Base-by-base conservation (phyloP, 1,284 basidiomycete species). In the Leccinum pallidistipes region DNA sequence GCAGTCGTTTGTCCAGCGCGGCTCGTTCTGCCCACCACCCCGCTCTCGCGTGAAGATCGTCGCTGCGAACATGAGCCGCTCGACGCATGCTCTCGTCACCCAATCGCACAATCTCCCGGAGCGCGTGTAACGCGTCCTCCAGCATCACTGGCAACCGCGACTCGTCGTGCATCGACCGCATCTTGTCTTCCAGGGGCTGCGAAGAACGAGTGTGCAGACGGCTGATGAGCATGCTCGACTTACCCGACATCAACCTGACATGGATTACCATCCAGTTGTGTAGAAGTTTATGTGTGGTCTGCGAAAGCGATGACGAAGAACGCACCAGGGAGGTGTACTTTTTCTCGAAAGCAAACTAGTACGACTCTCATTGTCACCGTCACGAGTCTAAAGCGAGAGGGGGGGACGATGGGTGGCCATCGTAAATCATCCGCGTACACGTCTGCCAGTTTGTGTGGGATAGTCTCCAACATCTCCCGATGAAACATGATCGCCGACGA, bases 21-120 rank as follows among this genome's bases (percentile, higher is more conserved):
- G 82, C 80, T 11, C 95, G 83, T 57, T 88, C 83, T 43, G 84
- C 86, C 97, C 97, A 99, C 97, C 97, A 98, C 2, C 80, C 81
- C 1, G 83, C 79, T 60, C 85, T 79, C 0, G 84, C 91, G n/a
- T 85, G 81, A 60, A 81, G 81, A 72, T 90, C 84, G 51, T 86
- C 82, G 34, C 81, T 81, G 56, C 83, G 82, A 61, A 98, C 83
- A 61, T 87, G 79, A 53, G 85, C 86, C 0, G 95, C 95, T 12
- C 81, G 80, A 66, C 88, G 87, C 0, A 93, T 91, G 1, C 87
- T 86, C 57, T 88, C 85, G 69, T 97, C 90, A 67, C 90, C 95
- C 29, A 84, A 74, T 9, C 79, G 80, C 38, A 98, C 86, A 67
- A 98, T 95, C 27, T 91, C 88, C 32, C 81, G 75, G 16, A 99